These are phyloP conservation scores for Bremia lactucae DNA, from an alignment of 352 stramenopile species.

Conservation along the genomic window DNA sequence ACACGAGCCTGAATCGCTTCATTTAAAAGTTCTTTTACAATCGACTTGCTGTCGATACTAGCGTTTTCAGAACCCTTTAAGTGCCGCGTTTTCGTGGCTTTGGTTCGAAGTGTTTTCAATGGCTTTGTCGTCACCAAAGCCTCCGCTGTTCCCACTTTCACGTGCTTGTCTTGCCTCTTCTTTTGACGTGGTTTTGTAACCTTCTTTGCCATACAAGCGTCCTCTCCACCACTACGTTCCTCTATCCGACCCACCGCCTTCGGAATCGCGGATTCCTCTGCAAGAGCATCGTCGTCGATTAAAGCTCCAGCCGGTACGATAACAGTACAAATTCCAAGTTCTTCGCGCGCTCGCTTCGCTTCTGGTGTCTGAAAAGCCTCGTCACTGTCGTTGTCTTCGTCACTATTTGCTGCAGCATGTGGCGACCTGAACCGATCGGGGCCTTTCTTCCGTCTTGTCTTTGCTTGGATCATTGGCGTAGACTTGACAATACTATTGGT, in stretches of 20 bases:
- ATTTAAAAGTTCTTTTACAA: conserved; percentile 28
- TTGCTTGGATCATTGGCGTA: conserved; percentile 9
- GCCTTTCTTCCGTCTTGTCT: conserved; percentile 10
- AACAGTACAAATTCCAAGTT: conserved; percentile 12
- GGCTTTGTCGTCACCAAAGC: not conserved
- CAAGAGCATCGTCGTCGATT: conserved; percentile 14
- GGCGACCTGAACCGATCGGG: conserved; percentile 20
- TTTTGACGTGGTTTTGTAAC: conserved; percentile 6
- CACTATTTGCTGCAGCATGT: conserved; percentile 17
- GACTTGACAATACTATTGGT: conserved; percentile 12
- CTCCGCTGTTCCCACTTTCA: not conserved
- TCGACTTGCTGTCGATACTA: conserved; percentile 9
- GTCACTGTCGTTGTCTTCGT: conserved; percentile 20
- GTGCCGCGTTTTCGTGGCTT: conserved; percentile 8
- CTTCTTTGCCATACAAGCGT: conserved; percentile 1
- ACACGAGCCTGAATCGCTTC: conserved; percentile 48
- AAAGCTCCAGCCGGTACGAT: conserved; percentile 14
- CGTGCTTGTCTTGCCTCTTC: conserved; percentile 4
- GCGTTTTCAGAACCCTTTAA: conserved; percentile 24
- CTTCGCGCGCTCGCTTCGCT: conserved; percentile 15
- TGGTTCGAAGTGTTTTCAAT: not conserved
- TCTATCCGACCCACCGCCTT: conserved; percentile 7
- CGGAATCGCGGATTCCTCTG: conserved; percentile 4
- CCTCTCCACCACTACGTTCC: conserved; percentile 7
- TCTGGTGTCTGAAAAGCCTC: conserved; percentile 23